A percentile compares a stretch with the other conserved stretches of the same genome.
phyloP scores from a whole-genome alignment of 2,329 filamentous ascomycete genomes.

The Trichoderma sp. region DNA sequence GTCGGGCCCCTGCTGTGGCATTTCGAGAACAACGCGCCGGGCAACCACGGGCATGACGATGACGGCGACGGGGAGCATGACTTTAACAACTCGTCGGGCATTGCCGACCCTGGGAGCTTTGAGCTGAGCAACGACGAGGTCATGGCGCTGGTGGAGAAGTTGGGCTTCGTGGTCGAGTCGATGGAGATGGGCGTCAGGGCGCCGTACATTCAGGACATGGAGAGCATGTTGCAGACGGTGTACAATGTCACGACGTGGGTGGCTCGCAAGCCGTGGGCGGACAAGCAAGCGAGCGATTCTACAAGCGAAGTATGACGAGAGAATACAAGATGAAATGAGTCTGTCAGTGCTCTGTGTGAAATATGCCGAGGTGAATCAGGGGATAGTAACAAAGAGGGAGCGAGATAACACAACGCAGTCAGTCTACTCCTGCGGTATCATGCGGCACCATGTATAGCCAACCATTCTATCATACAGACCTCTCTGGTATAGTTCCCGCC shows the following conservation, averaged over 20 bases:
- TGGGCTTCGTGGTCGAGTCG: constrained; percentile 76
- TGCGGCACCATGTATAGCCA: neutral
- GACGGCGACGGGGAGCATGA: constrained; percentile 56
- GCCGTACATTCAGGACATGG: constrained; percentile 83
- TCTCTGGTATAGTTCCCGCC: neutral
- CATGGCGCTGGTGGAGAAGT: constrained; percentile 67
- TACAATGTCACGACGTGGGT: constrained; percentile 86
- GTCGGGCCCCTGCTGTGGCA: constrained; percentile 93
- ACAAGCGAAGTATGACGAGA: neutral
- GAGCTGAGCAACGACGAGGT: constrained; percentile 92
- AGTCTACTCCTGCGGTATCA: too few species aligned
- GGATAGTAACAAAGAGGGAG: neutral
- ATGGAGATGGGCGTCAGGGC: constrained; percentile 63
- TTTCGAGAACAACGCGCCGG: constrained; percentile 74
- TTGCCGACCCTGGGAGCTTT: constrained; percentile 85
- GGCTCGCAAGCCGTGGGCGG: constrained; percentile 64
- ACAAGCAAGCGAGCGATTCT: neutral
- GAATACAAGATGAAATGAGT: neutral
- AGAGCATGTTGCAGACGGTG: constrained; percentile 82
- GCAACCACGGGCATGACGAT: constrained; percentile 56
- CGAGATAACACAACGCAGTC: constrained; percentile 3
- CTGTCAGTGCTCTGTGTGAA: neutral
- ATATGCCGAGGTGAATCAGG: too few species aligned
- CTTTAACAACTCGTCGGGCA: constrained; percentile 60
- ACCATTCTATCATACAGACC: constrained; percentile 20